These are phyloP conservation scores for Diaporthe sp. DNA, from an alignment of 2,329 filamentous ascomycete species.

Conservation along the genomic window DNA sequence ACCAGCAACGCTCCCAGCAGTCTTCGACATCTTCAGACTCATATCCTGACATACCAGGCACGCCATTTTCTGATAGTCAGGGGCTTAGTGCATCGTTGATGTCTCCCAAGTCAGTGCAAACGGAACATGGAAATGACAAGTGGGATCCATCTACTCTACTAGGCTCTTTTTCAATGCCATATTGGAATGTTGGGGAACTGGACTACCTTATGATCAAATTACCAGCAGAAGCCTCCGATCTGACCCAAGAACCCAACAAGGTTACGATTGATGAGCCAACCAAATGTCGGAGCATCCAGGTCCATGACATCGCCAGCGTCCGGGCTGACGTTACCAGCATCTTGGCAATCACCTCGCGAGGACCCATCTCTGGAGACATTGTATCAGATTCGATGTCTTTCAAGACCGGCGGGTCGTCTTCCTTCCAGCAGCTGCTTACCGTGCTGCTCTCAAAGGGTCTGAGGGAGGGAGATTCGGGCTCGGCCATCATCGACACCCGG, in stretches of 20 bases:
- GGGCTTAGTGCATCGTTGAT: rapidly evolving
- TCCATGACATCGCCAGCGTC: not conserved
- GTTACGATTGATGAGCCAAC: not conserved
- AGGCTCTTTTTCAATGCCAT: not conserved
- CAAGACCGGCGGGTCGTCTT: not conserved
- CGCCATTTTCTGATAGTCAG: too few relatives aligned
- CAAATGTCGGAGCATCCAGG: not conserved
- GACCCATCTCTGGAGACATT: not conserved
- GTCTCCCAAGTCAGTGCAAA: not conserved
- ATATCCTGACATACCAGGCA: not conserved
- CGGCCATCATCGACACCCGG: not conserved
- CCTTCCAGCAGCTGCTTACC: not conserved
- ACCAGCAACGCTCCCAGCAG: not conserved
- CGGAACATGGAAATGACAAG: not conserved
- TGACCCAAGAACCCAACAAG: not conserved
- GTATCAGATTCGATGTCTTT: not conserved
- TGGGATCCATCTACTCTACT: not conserved
- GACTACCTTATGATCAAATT: slow-evolving; percentile 8
- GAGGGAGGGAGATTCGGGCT: not conserved
- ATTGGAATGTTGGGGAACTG: not conserved
- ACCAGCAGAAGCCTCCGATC: not conserved
- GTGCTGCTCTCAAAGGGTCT: not conserved
- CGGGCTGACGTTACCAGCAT: not conserved
- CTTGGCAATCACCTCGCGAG: not conserved
- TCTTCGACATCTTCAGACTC: not conserved